Percentiles rank a stretch among this genome's conserved stretches.
These are phyloP conservation scores for Erysiphe pulchra DNA, from an alignment of 2,329 filamentous ascomycete genomes.

Conservation along the genomic window DNA sequence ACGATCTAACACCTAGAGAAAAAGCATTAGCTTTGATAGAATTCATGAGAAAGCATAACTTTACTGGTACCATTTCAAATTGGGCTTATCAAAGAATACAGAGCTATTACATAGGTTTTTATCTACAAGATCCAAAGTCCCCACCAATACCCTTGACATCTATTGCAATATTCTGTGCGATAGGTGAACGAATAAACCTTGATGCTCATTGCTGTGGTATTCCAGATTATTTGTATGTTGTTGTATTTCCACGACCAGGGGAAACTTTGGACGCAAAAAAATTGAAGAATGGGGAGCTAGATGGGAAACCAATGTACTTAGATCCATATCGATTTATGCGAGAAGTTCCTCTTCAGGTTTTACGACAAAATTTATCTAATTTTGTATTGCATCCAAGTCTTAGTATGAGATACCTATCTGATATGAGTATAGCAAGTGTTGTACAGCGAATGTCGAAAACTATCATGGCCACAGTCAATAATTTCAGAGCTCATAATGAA, in stretches of 20 bases:
- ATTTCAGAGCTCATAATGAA: slow-evolving; percentile 16
- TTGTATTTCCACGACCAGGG: slow-evolving; percentile 37
- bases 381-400: slow-evolving; percentile 18
- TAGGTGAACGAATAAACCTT: slow-evolving; percentile 51
- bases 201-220: slow-evolving; percentile 57
- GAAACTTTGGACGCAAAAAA: slow-evolving; percentile 16
- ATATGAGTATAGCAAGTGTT: slow-evolving; percentile 39
- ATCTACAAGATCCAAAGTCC: slow-evolving; percentile 44
- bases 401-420: slow-evolving; percentile 29
- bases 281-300: slow-evolving; percentile 16
- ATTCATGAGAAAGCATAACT: slow-evolving; percentile 41
- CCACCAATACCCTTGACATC: slow-evolving; percentile 71
- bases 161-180: slow-evolving; percentile 58
- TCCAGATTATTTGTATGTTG: slow-evolving; percentile 63
- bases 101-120: slow-evolving; percentile 72
- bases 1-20: slow-evolving; percentile 30
- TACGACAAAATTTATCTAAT: slow-evolving; percentile 32
- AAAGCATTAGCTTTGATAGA: slow-evolving; percentile 41
- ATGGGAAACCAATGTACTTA: slow-evolving; percentile 46
- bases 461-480: slow-evolving; percentile 46
- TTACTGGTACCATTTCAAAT: slow-evolving; percentile 42
- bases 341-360: slow-evolving; percentile 33
- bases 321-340: slow-evolving; percentile 51
- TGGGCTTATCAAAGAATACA: slow-evolving; percentile 51
- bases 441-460: slow-evolving; percentile 56